Conservation (phyloP, 169 alveolate species). For the Plasmodium knowlesi region DNA sequence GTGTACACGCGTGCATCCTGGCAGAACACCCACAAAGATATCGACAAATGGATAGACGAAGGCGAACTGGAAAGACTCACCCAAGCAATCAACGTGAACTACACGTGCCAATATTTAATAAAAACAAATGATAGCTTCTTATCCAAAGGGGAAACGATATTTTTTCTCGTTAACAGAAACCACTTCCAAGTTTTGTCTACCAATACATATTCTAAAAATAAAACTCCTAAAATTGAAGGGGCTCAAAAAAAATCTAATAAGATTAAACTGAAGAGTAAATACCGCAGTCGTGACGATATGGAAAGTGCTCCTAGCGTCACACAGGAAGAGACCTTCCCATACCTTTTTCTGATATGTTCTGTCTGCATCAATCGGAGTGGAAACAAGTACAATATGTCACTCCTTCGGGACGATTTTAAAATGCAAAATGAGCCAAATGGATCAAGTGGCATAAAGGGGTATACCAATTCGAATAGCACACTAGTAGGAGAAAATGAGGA, state of each 20-base stretch:
- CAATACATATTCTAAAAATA: conserved; percentile 14
- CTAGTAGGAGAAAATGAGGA: background rate
- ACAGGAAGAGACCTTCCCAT: conserved; percentile 5
- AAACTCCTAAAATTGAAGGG: background rate
- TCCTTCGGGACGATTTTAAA: background rate
- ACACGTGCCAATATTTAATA: conserved; percentile 33
- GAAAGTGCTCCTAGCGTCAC: background rate
- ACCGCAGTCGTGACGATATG: background rate
- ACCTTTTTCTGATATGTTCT: conserved; percentile 34
- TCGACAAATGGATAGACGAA: conserved; percentile 44
- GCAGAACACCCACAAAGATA: conserved; percentile 8
- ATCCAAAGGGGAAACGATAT: background rate
- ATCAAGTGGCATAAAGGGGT: background rate
- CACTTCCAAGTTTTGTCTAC: conserved; percentile 1
- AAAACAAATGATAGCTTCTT: conserved; percentile 11
- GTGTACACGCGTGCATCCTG: background rate
- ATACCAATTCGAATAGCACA: background rate
- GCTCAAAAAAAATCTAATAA: background rate
- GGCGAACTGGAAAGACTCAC: conserved; percentile 39
- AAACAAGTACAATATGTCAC: background rate
- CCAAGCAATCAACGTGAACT: conserved; percentile 9
- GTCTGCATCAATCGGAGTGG: conserved; percentile 8
- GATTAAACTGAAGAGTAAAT: background rate
- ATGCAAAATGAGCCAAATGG: background rate
- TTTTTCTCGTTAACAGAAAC: conserved; percentile 3